Evolutionary conservation across 2,329 filamentous ascomycete species (phyloP).

Genomic region (Colletotrichum zoysiae): DNA sequence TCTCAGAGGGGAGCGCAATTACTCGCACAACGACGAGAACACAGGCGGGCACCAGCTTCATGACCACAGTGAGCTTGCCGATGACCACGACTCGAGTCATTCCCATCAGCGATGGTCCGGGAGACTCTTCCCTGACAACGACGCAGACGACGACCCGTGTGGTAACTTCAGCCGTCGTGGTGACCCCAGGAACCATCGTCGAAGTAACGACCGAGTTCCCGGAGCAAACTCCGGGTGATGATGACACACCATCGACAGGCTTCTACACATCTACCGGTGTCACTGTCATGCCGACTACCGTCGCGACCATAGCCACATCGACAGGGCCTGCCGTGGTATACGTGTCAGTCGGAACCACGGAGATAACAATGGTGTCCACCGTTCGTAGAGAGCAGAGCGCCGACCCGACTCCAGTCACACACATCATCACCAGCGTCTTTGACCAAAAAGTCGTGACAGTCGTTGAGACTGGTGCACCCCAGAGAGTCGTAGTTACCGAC

Average conservation of each 20-base stretch:
- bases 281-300: slow-evolving; percentile 17
- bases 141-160: slow-evolving; percentile 5
- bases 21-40: slow-evolving; percentile 7
- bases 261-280: slow-evolving; percentile 22
- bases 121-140: slow-evolving; percentile 10
- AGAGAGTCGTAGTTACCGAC: slow-evolving; percentile 33
- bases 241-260: neutral
- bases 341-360: slow-evolving; percentile 42
- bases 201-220: slow-evolving; percentile 11
- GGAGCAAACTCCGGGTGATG: neutral
- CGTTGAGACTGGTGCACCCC: slow-evolving; percentile 30
- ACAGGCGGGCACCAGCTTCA: neutral
- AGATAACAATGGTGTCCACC: slow-evolving; percentile 44
- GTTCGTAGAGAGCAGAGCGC: slow-evolving; percentile 12
- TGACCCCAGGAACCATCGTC: neutral
- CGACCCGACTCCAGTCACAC: slow-evolving; percentile 41
- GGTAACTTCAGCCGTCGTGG: neutral
- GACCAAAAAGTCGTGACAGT: slow-evolving; percentile 42
- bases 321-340: slow-evolving; percentile 24
- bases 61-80: slow-evolving; percentile 10
- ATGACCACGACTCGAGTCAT: neutral
- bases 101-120: slow-evolving; percentile 3
- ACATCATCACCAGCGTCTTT: slow-evolving; percentile 44
- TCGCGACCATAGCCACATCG: slow-evolving; percentile 6
- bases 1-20: slow-evolving; percentile 5